Conservation (phyloP, 2,329 filamentous ascomycete species). For the Nemania bipapillata region DNA sequence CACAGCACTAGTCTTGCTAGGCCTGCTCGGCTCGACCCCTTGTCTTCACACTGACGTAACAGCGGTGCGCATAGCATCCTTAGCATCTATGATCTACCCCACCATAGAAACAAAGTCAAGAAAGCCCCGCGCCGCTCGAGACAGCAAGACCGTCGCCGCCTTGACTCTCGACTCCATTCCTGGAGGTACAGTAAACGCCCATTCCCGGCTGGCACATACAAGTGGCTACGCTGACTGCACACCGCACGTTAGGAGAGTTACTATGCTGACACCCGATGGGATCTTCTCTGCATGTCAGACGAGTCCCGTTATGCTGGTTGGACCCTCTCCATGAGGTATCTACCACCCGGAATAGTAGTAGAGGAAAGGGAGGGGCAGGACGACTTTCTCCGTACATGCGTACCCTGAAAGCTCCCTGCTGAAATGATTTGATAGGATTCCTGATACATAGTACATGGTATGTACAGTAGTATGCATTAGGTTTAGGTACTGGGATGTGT, state of each 20-base stretch:
- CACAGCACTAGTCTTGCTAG: too few species aligned
- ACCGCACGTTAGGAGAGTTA: constrained; percentile 33
- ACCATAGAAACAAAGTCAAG: constrained; percentile 25
- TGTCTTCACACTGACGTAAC: constrained; percentile 35
- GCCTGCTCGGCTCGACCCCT: constrained; percentile 17
- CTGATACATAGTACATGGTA: constrained; percentile 3
- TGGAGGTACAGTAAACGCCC: constrained; percentile 36
- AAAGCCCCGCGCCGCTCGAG: constrained; percentile 31
- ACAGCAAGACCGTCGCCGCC: constrained; percentile 9
- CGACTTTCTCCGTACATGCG: constrained; percentile 2
- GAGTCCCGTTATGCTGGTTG: constrained; percentile 19
- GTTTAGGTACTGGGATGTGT: constrained; percentile 19
- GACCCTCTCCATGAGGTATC: constrained; percentile 2
- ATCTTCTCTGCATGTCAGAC: constrained; percentile 38
- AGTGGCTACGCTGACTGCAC: constrained; percentile 36
- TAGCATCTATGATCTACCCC: constrained; percentile 34
- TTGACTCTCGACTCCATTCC: constrained; percentile 10
- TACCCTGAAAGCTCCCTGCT: constrained; percentile 21
- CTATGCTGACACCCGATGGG: constrained; percentile 35
- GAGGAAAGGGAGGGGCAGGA: constrained; percentile 3
- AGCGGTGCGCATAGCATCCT: constrained; percentile 9
- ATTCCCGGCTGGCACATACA: constrained; percentile 27
- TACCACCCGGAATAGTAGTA: not conserved
- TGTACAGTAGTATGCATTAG: constrained; percentile 37
- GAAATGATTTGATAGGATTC: constrained; percentile 33